Conservation (phyloP, 2,329 filamentous ascomycete species). For the Triangularia verruculosa region DNA sequence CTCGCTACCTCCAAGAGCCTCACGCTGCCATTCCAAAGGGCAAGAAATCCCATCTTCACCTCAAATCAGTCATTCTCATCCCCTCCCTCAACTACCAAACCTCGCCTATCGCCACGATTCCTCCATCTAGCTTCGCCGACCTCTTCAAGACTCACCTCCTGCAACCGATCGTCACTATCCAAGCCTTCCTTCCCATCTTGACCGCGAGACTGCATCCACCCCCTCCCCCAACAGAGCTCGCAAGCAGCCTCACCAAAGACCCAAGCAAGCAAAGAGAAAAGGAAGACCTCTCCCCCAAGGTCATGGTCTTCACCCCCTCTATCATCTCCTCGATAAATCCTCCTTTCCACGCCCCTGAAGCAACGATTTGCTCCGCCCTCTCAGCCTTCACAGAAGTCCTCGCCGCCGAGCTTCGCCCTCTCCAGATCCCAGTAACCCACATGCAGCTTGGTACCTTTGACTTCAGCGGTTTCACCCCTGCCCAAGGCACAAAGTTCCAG, state of each 20-base stretch:
- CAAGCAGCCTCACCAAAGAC: constrained; percentile 17
- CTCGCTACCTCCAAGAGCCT: constrained; percentile 66
- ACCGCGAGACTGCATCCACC: constrained; percentile 50
- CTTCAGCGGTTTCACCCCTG: constrained; percentile 62
- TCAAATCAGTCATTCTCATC: constrained; percentile 79
- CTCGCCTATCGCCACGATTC: constrained; percentile 80
- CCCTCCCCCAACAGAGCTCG: constrained; percentile 40
- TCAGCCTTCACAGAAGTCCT: constrained; percentile 81
- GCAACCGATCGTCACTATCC: constrained; percentile 82
- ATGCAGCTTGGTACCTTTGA: constrained; percentile 92
- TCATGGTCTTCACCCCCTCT: constrained; percentile 75
- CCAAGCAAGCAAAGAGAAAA: constrained; percentile 35
- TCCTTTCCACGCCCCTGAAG: constrained; percentile 81
- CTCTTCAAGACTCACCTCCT: constrained; percentile 90
- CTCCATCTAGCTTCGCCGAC: constrained; percentile 80
- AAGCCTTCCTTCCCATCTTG: constrained; percentile 81
- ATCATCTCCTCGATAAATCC: constrained; percentile 78
- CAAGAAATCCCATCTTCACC: constrained; percentile 69
- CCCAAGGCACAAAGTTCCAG: constrained; percentile 32
- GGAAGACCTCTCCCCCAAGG: constrained; percentile 55
- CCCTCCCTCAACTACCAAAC: constrained; percentile 78
- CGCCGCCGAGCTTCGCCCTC: constrained; percentile 71
- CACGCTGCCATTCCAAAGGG: constrained; percentile 75
- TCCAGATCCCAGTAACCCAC: constrained; percentile 77
- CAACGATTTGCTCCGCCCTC: constrained; percentile 80